Percentiles rank a stretch among this genome's conserved stretches.
Evolutionary conservation across 2,329 filamentous ascomycete species (phyloP).

Genomic region (Zymoseptoria passerinii): DNA sequence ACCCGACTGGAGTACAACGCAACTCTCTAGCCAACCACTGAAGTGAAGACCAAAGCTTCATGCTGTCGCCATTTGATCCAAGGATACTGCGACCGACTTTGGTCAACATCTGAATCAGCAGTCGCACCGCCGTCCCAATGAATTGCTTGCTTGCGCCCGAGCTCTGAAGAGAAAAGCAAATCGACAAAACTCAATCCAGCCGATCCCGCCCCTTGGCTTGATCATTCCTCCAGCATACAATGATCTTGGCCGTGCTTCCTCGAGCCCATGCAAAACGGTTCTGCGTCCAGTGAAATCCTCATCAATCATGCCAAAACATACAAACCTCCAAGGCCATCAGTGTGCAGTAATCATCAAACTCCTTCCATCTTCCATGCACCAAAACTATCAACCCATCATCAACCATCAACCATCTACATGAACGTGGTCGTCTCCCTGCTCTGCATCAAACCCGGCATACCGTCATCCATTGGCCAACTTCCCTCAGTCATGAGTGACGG

Average conservation of each 20-base stretch:
- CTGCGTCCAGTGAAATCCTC: not conserved
- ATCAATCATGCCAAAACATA: not conserved
- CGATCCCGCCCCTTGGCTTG: not conserved
- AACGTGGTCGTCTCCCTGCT: constrained; percentile 16
- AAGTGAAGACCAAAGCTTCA: not conserved
- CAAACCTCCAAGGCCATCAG: not conserved
- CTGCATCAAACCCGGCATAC: constrained; percentile 8
- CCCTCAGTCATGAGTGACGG: constrained; percentile 22
- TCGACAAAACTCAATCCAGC: not conserved
- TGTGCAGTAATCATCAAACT: not conserved
- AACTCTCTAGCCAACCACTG: not conserved
- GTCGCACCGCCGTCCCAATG: not conserved
- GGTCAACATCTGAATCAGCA: not conserved
- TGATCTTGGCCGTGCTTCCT: not conserved
- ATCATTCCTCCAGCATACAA: not conserved
- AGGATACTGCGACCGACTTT: not conserved
- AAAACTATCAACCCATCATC: not conserved
- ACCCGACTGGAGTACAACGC: not conserved
- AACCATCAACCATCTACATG: not conserved
- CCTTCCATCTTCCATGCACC: not conserved
- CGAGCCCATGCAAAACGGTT: not conserved
- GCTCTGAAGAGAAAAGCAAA: not conserved
- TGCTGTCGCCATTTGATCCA: not conserved
- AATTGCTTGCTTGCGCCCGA: not conserved
- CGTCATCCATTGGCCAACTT: constrained; percentile 23